phyloP scores from a whole-genome alignment of 1,284 basidiomycete species.

The Lentinula novae-zelandiae region DNA sequence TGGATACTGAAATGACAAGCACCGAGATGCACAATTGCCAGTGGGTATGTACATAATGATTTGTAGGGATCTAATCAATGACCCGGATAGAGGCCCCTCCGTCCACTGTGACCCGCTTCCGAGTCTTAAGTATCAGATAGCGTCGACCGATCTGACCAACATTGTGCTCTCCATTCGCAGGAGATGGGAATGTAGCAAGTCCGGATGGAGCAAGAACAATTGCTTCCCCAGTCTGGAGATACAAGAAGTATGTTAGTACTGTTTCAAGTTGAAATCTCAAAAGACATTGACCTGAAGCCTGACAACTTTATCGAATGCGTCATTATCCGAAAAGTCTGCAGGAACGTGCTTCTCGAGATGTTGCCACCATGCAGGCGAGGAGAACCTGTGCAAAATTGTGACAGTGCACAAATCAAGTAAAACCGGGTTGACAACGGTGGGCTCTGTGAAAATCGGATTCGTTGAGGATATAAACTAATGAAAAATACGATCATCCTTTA shows the following conservation, averaged over 20 bases:
- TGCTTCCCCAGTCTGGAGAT: constrained; percentile 57
- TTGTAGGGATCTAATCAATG: constrained; percentile 9
- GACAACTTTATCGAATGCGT: constrained; percentile 65
- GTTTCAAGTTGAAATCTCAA: not conserved
- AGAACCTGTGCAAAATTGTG: constrained; percentile 66
- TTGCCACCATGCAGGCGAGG: constrained; percentile 70
- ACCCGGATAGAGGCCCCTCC: constrained; percentile 63
- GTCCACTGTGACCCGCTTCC: constrained; percentile 56
- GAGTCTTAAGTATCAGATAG: constrained; percentile 55
- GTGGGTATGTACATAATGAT: not conserved
- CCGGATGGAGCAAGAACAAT: constrained; percentile 62
- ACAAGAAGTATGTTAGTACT: not conserved
- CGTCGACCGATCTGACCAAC: constrained; percentile 44
- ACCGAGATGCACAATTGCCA: no score
- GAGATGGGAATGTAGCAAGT: constrained; percentile 34
- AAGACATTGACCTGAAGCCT: constrained; percentile 47
- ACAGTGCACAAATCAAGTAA: constrained; percentile 67
- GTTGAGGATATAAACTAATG: not conserved
- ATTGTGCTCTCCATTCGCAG: not conserved
- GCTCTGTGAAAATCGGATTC: constrained; percentile 42
- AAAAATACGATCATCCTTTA: constrained; percentile 16
- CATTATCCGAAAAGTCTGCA: constrained; percentile 49
- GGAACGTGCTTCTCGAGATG: constrained; percentile 66
- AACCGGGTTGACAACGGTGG: constrained; percentile 65
- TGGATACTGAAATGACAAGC: no score